Base-by-base conservation (phyloP, 106 monocot species). In the Apostasia ramifera region DNA sequence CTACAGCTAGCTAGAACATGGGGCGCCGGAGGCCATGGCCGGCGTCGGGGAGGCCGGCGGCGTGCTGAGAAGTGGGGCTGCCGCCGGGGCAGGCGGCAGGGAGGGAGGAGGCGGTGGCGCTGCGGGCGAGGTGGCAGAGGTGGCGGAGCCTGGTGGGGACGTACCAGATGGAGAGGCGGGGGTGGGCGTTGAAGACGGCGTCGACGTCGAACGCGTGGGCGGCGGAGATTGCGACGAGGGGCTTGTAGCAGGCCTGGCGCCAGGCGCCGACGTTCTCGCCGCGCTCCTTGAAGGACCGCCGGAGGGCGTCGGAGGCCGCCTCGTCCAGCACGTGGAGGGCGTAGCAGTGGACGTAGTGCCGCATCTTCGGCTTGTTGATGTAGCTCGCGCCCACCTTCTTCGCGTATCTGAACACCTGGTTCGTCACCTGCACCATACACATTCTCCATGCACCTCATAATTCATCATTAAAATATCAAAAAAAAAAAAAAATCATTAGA, bases 281-380 rank as follows among this genome's bases (percentile, higher is more conserved):
- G n/a, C 86, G 80, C 67, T 81, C 84, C 82, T 92, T 95, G 86
- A 76, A 91, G 1, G 75, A 84, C 39, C 86, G 52, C n/a, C 95
- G 69, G 47, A 92, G 72, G 6, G 80, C 86, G 74, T 97, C 78
- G 38, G 95, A 97, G 5, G 74, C 77, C 66, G 78, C 92, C 80
- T 89, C 86, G 82, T 92, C 95, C 3, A 97, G 84, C 76, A 88
- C 89, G 76, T 97, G 95, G 12, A 97, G 78, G 7, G 95, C 95
- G 77, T 97, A 95, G 84, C 95, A 97, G 84, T 97, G 95, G 44
- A 97, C 95, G 83, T 97, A 97, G 77, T 97, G 95, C 81, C 95
- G 57, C 95, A 97, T 97, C 86, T 97, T 97, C n/a, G 95, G 95
- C 89, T 97, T 97, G 86, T 97, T 97, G 56, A 97, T 97, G 95